Conservation (phyloP, 768 basidiomycete species). For the Pleurotus cornucopiae region DNA sequence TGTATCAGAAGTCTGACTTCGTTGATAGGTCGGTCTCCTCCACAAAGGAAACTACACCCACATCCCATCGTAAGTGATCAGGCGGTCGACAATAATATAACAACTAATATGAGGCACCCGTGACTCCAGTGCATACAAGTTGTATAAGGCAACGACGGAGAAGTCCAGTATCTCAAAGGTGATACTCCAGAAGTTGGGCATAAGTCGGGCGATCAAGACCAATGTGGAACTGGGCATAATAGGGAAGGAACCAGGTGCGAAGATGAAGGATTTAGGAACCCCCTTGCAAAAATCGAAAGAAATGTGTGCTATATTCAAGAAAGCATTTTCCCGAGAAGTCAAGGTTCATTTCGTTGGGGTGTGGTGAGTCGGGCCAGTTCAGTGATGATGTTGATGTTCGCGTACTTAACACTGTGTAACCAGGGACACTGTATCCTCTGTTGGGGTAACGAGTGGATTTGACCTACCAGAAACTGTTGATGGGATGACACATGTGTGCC, state of each 20-base stretch:
- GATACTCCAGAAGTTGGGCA: no score
- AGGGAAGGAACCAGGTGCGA: background rate
- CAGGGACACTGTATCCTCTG: constrained; percentile 46
- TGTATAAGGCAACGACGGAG: constrained; percentile 20
- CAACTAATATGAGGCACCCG: background rate
- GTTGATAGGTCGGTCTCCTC: constrained; percentile 34
- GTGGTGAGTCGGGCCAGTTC: constrained; percentile 24
- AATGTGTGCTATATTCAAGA: constrained; percentile 16
- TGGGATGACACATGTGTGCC: constrained; percentile 28
- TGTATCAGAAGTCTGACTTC: background rate
- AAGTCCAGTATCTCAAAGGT: no score
- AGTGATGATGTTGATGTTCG: background rate
- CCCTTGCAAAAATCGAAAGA: background rate
- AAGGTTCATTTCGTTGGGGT: constrained; percentile 40
- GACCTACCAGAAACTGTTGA: constrained; percentile 25
- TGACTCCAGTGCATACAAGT: constrained; percentile 30
- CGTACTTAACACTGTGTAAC: no score
- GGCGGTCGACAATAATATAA: background rate
- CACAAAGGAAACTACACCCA: constrained; percentile 35
- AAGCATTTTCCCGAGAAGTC: constrained; percentile 20
- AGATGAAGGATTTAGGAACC: background rate
- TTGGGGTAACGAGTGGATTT: constrained; percentile 28
- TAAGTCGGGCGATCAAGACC: no score
- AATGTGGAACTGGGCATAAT: no score
- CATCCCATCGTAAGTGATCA: constrained; percentile 27